Evolutionary conservation across 2,329 filamentous ascomycete genomes (phyloP), one percentile per base, ranked within the genome.

Genomic region (Capronia americana): DNA sequence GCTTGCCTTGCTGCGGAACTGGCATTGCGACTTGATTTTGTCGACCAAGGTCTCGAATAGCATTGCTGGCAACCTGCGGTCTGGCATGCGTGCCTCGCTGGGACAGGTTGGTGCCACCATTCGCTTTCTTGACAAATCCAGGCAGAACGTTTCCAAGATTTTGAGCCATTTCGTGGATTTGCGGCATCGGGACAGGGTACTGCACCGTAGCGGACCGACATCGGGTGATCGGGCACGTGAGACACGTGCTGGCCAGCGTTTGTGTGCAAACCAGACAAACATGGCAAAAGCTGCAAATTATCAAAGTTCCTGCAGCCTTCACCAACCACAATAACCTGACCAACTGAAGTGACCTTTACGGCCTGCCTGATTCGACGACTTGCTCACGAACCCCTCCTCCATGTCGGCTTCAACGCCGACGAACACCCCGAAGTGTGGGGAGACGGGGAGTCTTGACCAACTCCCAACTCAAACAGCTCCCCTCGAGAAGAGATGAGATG

Each of bases 1-100:
- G 64, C 44, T 62, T 46, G 28, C n/a, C 53, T 17, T 41, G 26
- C 32, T 55, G 23, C 14, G 48, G 48, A 7, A 28, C n/a, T 20
- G 60, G 50, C 60, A 62, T 62, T 12, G 14, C 20, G 8, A 11
- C 38, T n/a, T 56, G 20, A 23, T 5, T 8, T 38, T n/a, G 38
- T 44, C 17, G 38, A 44, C 38, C 0, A n/a, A n/a, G 17, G 17
- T 8, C 17, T 44, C 38, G 8, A n/a, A n/a, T n/a, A 44, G 38
- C 38, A 44, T 44, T 44, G 12, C 38, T 6, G 5, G 17, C 17
- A 44, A 12, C 5, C 38, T 44, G 38, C 38, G 10, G 10, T 50
- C 20, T 6, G 17, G 14, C 17, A 32, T 23, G 20, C 10, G 12
- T 48, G 17, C 23, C 41, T 59, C 46, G 57, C n/a, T 26, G 10